Percentiles rank a stretch among this genome's conserved stretches.
Conservation (phyloP, 805 yeast species). For the Aciculoconidium aculeatum region DNA sequence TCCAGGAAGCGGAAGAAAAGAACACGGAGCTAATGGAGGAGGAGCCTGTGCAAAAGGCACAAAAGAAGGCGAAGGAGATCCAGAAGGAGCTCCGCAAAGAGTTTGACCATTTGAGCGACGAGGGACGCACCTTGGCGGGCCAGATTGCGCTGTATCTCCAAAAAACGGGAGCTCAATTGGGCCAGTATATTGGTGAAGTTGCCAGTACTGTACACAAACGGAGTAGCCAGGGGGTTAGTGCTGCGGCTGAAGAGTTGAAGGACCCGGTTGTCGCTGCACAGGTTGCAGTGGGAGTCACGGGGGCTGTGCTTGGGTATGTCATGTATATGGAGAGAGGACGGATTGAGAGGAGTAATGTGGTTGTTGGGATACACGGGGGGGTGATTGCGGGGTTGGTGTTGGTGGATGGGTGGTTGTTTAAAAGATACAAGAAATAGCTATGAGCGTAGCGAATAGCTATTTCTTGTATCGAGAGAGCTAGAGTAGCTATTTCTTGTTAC, state of each 20-base stretch:
- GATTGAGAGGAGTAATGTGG: constrained; percentile 41
- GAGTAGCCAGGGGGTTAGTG: constrained; percentile 8
- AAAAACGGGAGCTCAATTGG: neutral
- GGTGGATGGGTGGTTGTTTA: constrained; percentile 49
- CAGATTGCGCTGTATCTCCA: constrained; percentile 10
- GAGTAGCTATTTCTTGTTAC: too few relatives aligned
- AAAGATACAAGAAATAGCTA: constrained; percentile 36
- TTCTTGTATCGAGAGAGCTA: too few relatives aligned
- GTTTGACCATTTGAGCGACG: constrained; percentile 17
- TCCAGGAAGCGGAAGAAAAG: too few relatives aligned
- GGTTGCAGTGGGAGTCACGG: constrained; percentile 42
- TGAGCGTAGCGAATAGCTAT: too few relatives aligned
- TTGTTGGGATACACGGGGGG: constrained; percentile 44
- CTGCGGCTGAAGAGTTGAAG: constrained; percentile 38
- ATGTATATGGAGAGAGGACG: constrained; percentile 48
- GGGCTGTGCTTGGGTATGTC: constrained; percentile 42
- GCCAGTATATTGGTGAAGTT: constrained; percentile 1
- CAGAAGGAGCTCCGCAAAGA: constrained; percentile 9
- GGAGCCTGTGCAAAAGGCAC: constrained; percentile 12
- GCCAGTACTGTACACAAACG: constrained; percentile 4
- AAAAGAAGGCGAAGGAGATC: constrained; percentile 3
- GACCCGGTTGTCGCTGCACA: constrained; percentile 61
- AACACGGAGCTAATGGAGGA: too few relatives aligned
- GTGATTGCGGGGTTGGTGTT: constrained; percentile 49
- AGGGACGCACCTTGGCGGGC: constrained; percentile 16